Conservation (phyloP, 441 rosid species). For the Gossypium gossypioides region DNA sequence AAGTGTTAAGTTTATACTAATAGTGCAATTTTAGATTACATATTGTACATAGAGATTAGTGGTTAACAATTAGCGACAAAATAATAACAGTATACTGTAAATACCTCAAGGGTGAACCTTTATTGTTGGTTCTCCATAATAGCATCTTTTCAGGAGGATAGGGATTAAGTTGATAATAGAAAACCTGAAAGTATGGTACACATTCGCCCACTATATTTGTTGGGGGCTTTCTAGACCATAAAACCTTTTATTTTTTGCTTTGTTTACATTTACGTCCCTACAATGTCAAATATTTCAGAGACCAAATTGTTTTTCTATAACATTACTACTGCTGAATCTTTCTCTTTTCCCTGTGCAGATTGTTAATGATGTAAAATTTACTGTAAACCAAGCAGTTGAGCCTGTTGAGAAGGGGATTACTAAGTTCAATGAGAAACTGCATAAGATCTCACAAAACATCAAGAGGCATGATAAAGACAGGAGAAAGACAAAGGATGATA, state of each 20-base stretch:
- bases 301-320: not conserved
- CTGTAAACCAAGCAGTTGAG: conserved; percentile 92
- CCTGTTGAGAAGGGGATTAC: conserved; percentile 93
- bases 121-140: too few species aligned
- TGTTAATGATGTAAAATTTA: conserved; percentile 88
- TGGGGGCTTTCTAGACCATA: too few species aligned
- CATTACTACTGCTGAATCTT: conserved; percentile 14
- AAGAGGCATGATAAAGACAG: conserved; percentile 74
- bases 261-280: too few species aligned
- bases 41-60: not conserved
- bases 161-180: too few species aligned
- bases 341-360: conserved; percentile 44
- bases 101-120: too few species aligned
- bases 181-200: too few species aligned
- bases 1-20: conserved; percentile 33
- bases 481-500: conserved; percentile 79
- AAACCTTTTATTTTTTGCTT: too few species aligned
- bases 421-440: conserved; percentile 77
- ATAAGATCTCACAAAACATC: conserved; percentile 81
- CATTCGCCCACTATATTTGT: too few species aligned
- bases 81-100: too few species aligned
- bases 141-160: too few species aligned
- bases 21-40: not conserved
- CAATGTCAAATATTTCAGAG: too few species aligned
- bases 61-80: too few species aligned